Percentiles rank a stretch among this genome's conserved stretches.
phyloP scores from a whole-genome alignment of 2,329 filamentous ascomycete species.

The Colletotrichum agaves region DNA sequence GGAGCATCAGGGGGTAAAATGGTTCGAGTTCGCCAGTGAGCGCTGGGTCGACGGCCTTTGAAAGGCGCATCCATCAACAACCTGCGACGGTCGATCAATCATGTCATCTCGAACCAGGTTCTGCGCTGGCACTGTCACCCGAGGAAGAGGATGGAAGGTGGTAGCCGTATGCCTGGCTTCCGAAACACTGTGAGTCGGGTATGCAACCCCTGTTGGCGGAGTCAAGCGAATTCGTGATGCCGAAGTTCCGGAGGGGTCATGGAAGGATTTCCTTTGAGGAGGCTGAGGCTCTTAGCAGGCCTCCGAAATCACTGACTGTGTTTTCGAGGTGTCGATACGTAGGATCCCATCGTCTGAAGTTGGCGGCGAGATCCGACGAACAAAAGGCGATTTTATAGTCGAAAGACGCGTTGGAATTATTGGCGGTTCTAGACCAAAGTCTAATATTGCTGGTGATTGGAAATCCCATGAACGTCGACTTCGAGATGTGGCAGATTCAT shows the following conservation, averaged over 20 bases:
- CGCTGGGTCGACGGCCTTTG: background rate
- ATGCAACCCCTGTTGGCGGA: slow-evolving; percentile 26
- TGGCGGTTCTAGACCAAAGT: background rate
- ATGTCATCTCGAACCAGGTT: slow-evolving; percentile 1
- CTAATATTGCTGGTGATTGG: background rate
- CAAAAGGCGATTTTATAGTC: background rate
- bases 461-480: background rate
- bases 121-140: slow-evolving; percentile 8
- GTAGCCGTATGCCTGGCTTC: slow-evolving; percentile 25
- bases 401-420: background rate
- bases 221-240: slow-evolving; percentile 7
- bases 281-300: background rate
- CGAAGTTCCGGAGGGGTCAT: slow-evolving; percentile 16
- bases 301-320: background rate
- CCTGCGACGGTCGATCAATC: slow-evolving; percentile 37
- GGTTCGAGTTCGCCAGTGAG: background rate
- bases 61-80: slow-evolving; percentile 2
- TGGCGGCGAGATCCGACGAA: slow-evolving; percentile 20
- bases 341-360: slow-evolving; percentile 32
- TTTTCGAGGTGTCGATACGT: background rate
- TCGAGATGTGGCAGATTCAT: slow-evolving; percentile 8
- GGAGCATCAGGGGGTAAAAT: background rate
- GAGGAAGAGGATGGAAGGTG: background rate
- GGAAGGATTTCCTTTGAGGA: background rate
- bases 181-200: slow-evolving; percentile 32